phyloP scores from a whole-genome alignment of 2,329 filamentous ascomycete genomes.

The Fusarium sp. region DNA sequence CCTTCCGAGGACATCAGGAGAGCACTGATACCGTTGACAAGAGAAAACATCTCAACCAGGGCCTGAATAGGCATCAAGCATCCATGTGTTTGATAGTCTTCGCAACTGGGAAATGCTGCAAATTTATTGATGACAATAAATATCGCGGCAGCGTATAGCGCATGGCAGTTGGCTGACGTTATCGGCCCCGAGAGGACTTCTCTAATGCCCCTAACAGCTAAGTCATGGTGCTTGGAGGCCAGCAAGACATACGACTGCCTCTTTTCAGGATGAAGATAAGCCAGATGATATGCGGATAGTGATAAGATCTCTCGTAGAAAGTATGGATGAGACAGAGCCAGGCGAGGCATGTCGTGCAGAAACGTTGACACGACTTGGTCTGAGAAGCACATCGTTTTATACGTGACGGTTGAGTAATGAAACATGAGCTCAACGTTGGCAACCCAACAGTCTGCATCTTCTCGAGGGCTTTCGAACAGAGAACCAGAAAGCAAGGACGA shows the following conservation, averaged over 20 bases:
- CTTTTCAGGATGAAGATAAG: slow-evolving; percentile 23
- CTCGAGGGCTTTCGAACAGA: background rate
- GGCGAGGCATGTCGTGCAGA: slow-evolving; percentile 26
- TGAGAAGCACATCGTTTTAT: slow-evolving; percentile 28
- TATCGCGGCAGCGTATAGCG: slow-evolving; percentile 13
- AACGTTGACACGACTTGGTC: slow-evolving; percentile 17
- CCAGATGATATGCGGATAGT: slow-evolving; percentile 30
- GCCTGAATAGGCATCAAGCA: slow-evolving; percentile 16
- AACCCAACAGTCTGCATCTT: slow-evolving; percentile 25
- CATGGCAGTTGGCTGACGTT: slow-evolving; percentile 21
- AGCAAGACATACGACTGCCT: slow-evolving; percentile 10
- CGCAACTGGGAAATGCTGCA: slow-evolving; percentile 28
- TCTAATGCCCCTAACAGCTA: slow-evolving; percentile 27
- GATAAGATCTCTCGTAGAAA: slow-evolving; percentile 33
- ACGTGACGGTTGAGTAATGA: slow-evolving; percentile 35
- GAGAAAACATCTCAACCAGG: slow-evolving; percentile 27
- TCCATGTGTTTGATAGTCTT: slow-evolving; percentile 10
- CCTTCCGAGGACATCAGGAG: slow-evolving; percentile 17
- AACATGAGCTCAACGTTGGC: slow-evolving; percentile 30
- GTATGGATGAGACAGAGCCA: slow-evolving; percentile 27
- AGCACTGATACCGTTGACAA: slow-evolving; percentile 28
- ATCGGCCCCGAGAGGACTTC: slow-evolving; percentile 7
- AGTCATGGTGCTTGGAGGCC: slow-evolving; percentile 33
- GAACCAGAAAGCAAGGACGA: slow-evolving; percentile 19
- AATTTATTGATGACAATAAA: slow-evolving; percentile 36